Evolutionary conservation across 345 rosid species (phyloP), one percentile per base, ranked within the genome.

Genomic region (Noccaea caerulescens): DNA sequence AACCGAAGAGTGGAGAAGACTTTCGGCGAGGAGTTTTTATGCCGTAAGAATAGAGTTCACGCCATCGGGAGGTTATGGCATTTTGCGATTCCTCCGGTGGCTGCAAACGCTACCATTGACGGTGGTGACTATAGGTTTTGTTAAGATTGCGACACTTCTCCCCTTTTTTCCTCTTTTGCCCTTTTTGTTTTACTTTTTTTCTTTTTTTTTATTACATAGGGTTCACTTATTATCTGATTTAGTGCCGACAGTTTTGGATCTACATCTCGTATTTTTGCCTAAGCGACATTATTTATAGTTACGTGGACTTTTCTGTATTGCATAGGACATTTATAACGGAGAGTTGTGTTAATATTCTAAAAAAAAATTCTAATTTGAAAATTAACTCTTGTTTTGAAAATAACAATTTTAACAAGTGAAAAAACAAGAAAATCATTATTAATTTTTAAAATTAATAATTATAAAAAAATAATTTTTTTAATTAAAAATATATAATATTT

Each of bases 1-100:
- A 77, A 87, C 47, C 77, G 89, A 82, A 87, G 63, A 13, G 89
- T 87, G 25, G 92, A 87, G 80, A 87, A 85, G 75, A 55, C 53
- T 10, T 87, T 23, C 5, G 92, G 87, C 3, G 72, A 77, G 46
- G 89, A 85, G 84, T 87, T 87, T 58, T 30, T 87, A 39, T 87
- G 92, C 39, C 51, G 81, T 57, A 85, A 87, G 49, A 60, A 85
- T 32, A 34, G 82, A 66, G 88, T 79, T 1, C 63, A 84, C 44
- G 82, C 80, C 10, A 86, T 80, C 0, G 86, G 84, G 50, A 75
- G 89, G 44, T 61, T 87, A 10, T 87, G 92, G 92, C 84, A 87
- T 62, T 87, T 87, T 9, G 84, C 82, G 39, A 85, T 87, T 5
- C 92, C 89, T 10, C 49, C 88, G 4, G 84, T 64, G 10, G 57